Base-by-base conservation (phyloP, 2,329 filamentous ascomycete species). In the Incumbomyces lentus region DNA sequence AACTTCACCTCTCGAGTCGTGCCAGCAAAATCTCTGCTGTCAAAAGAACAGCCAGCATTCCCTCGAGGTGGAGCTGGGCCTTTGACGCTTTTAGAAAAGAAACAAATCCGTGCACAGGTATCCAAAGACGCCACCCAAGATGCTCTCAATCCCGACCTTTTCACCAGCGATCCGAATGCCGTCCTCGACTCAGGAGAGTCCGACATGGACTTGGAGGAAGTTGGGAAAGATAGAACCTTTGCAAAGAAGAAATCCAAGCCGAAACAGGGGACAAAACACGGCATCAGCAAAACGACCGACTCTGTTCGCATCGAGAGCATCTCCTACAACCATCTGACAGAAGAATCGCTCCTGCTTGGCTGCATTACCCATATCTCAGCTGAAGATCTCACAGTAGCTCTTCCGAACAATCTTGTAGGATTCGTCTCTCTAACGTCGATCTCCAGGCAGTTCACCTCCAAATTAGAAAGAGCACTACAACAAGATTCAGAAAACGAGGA, bases 81-180 rank as follows among this genome's bases (percentile, higher is more conserved):
- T 44, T 70, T 98, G 62, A 95, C 92, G 1, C 89, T 92, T 16
- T 72, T 98, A 43, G 92, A 98, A 64, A 85, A 93, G 62, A 95
- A 95, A 69, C 87, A 96, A 66, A 96, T 98, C 52, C 84, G 92
- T 59, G 82, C 93, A 49, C 84, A 96, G 66, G 92, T 92, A 38
- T 92, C 85, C 61, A 82, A 84, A 58, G 92, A 98, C 71, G 92
- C 89, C 34, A 71, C 93, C 33, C 92, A 90, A 62, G 92, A 96
- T 66, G 82, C 93, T 58, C 78, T 77, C 30, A 34, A 37, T 11
- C 26, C 44, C 10, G 52, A 56, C 30, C 44, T 57, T 3, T 56
- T 56, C 32, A 47, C 43, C 12, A 17, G 12, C 36, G 40, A 33
- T n/a, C 12, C 14, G 6, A 13, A 7, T 13, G 19, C 22, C 6